Evolutionary conservation across 495 filamentous ascomycete species (phyloP).

Genomic region (Thermothielavioides terrestris): DNA sequence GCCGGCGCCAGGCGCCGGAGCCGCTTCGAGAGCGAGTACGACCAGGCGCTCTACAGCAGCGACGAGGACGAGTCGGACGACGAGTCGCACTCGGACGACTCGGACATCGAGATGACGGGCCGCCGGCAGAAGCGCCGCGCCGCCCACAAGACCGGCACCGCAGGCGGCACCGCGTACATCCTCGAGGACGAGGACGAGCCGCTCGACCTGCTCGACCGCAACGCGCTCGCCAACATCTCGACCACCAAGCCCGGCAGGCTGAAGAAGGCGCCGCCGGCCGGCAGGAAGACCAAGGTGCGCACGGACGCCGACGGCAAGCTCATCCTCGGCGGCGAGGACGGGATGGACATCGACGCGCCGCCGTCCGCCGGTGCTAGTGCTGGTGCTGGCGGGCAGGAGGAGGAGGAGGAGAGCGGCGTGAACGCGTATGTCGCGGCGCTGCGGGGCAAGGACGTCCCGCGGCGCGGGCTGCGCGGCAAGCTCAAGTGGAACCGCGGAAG

Average conservation of each 20-base stretch:
- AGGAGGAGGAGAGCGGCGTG: constrained; percentile 53
- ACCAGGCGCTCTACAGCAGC: constrained; percentile 88
- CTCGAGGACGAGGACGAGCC: constrained; percentile 89
- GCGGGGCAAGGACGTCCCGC: constrained; percentile 70
- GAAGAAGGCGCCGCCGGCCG: constrained; percentile 44
- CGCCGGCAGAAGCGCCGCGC: constrained; percentile 38
- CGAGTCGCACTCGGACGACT: constrained; percentile 42
- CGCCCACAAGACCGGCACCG: constrained; percentile 47
- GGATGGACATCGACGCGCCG: constrained; percentile 54
- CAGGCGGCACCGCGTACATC: constrained; percentile 68
- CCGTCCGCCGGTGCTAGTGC: constrained; percentile 31
- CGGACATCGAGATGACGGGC: constrained; percentile 51
- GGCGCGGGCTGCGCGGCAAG: constrained; percentile 72
- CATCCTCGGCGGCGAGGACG: constrained; percentile 55
- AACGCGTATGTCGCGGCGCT: constrained; percentile 91
- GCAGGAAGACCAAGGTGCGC: constrained; percentile 55
- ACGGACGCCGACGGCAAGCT: constrained; percentile 82
- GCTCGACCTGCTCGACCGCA: constrained; percentile 80
- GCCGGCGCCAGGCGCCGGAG: constrained; percentile 43
- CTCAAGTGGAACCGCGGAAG: constrained; percentile 76
- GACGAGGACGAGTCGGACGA: constrained; percentile 41
- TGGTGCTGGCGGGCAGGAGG: no score
- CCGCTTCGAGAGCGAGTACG: constrained; percentile 82
- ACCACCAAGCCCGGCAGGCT: constrained; percentile 66
- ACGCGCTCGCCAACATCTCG: constrained; percentile 86